A percentile compares a stretch with the other conserved stretches of the same genome.
These are phyloP conservation scores for Tieghemiomyces parasiticus DNA, from an alignment of 192 early-diverging fungal species.

Conservation along the genomic window DNA sequence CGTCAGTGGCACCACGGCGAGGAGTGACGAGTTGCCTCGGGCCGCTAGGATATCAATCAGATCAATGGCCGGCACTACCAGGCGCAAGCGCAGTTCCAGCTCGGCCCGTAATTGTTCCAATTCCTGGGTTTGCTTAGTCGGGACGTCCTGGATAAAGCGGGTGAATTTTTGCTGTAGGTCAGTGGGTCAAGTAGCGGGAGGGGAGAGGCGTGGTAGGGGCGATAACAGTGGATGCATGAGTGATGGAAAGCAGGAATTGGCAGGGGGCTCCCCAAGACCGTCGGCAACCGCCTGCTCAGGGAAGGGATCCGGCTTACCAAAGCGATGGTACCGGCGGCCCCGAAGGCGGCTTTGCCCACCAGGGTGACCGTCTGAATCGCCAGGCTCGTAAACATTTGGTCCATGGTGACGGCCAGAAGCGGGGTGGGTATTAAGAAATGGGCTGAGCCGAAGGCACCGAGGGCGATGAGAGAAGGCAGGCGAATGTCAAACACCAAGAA, in stretches of 20 bases:
- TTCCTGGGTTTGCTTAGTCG: conserved; percentile 9
- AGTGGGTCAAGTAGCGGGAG: neutral
- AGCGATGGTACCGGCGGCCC: conserved; percentile 25
- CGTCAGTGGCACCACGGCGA: conserved; percentile 38
- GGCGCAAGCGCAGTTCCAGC: conserved; percentile 33
- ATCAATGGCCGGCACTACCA: conserved; percentile 54
- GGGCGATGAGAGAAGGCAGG: too few species aligned
- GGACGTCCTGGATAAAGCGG: conserved; percentile 3
- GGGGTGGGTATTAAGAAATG: too few species aligned
- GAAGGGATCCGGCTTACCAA: too few species aligned
- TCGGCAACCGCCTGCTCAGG: too few species aligned
- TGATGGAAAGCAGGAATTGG: too few species aligned
- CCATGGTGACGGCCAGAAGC: conserved; percentile 27
- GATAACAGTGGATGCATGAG: too few species aligned
- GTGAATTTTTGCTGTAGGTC: neutral
- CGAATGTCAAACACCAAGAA: too few species aligned
- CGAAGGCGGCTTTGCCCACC: conserved; percentile 43
- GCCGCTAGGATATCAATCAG: conserved; percentile 44
- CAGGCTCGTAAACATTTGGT: conserved; percentile 42
- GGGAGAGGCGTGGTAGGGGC: too few species aligned
- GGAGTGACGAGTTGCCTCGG: conserved; percentile 40
- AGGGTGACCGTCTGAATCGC: conserved; percentile 43
- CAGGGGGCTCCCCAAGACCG: too few species aligned
- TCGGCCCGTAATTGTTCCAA: conserved; percentile 23
- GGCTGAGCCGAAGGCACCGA: too few species aligned